Evolutionary conservation across 176 grass and related monocot species (phyloP), one percentile per base, ranked within the genome.

Genomic region (Carex kokanica): DNA sequence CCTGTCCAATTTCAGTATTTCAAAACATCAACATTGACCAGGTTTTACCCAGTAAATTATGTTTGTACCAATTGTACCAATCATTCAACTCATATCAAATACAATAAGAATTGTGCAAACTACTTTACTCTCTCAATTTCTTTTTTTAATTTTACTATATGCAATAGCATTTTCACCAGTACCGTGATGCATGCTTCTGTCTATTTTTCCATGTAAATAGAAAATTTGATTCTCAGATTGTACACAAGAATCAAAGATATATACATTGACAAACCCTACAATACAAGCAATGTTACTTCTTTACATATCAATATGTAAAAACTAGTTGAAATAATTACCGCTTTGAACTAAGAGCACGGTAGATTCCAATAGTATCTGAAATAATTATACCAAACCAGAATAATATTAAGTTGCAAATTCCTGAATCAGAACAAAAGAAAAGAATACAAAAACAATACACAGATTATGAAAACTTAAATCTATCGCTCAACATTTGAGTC

Each of bases 351-450:
- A 98, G 80, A 85, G 93, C 79, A 49, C 0, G 88, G 87, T 88
- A 98, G 66, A 74, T 95, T 93, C 93, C 93, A 62, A 0, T 53
- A 59, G 15, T 9, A 91, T 98, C 96, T 98, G 88, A 90, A 84
- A 82, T 23, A 84, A 66, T 5, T 38, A 38, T 83, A 82, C 4
- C 45, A 21, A 72, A 85, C 55, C 18, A 86, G 36, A 60, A 80
- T 31, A 65, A 55, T 0, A 55, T 23, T 67, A 40, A 71, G 51
- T 21, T 78, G 40, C 38, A 59, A 70, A 63, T 25, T 60, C 34
- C 10, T 64, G 64, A 40, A 83, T 78, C 15, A 78, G 72, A 14
- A 41, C 7, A 17, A 72, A 77, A 47, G 1, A 58, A 20, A 12
- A 43, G 55, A 23, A 23, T 72, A 34, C 0, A 34, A 34, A 34